Base-by-base conservation (phyloP, 176 grass and related monocot species). In the Triticum urartu region DNA sequence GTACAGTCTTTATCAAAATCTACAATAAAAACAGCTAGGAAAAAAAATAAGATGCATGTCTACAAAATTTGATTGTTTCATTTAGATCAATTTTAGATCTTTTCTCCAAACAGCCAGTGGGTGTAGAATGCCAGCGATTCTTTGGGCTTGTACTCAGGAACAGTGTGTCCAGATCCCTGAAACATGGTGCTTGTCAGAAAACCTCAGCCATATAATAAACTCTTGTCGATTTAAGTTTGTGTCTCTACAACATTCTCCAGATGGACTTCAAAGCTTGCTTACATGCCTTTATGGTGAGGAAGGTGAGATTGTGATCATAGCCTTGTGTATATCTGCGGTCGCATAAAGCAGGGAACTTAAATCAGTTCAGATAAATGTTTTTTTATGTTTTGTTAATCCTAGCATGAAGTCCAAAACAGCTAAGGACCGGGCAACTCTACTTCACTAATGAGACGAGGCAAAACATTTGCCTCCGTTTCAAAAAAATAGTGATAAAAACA, bases 241-340 rank as follows among this genome's bases (percentile, higher is more conserved):
- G 25, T 76, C 50, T 26, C 28, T 52, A 25, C 24, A 50, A 17
- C 9, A 54, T 54, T 54, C 50, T 54, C 50, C 33, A 83, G 33
- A 17, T 48, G 73, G 9, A 77, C 17, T 62, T 43, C n/a, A 67
- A 28, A 40, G 22, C 35, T 58, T 84, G 58, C n/a, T 72, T 42
- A 11, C 61, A 0, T 81, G 95, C 96, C 96, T 98, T 98, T 79
- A 98, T 86, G 30, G 93, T 94, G 68, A 95, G 88, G 84, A 95
- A 98, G 33, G 90, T 95, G 50, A 98, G 88, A 88, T 94, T 94
- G 81, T 92, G 70, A 33, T 86, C 90, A 69, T 98, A 94, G 24
- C 90, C 96, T 88, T 95, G 86, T 59, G 84, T 86, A 78, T 92
- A 95, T 43, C 91, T 94, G 88, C 86, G 89, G 62, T 58, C 35